Evolutionary conservation across 2,329 filamentous ascomycete species (phyloP), one percentile per base, ranked within the genome.

Genomic region (Sarocladium kiliense): DNA sequence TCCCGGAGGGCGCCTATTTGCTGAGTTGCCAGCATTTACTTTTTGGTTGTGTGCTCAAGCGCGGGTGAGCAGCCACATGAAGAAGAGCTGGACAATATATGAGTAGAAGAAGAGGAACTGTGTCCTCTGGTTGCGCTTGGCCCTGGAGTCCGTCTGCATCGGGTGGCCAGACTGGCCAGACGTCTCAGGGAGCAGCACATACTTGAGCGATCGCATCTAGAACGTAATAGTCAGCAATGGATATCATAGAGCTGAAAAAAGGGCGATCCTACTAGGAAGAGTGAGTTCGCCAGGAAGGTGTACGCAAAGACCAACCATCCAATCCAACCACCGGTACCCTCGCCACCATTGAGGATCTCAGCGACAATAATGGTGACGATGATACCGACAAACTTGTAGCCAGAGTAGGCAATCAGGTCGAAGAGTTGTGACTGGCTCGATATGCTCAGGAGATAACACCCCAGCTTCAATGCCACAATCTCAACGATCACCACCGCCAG

Each of bases 331-430:
- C 92, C 88, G 2, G 91, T 94, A 21, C 93, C 89, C 64, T 86
- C 84, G 44, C 91, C 88, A 12, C 85, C 84, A 56, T 87, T 95
- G 60, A 89, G 73, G 16, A 91, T 79, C 70, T 95, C 89, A 16
- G 89, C 86, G 18, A 93, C 74, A 12, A 88, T 80, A 59, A 97
- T 84, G 0, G 92, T 97, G 51, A 89, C 81, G 58, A 99, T 99
- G 62, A 97, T 91, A 30, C 93, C 94, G 26, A 99, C 93, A 66
- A 99, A 99, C 72, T 99, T 99, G 76, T 99, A 99, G 19, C 95
- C 95, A 2, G 89, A 93, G 74, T 99, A 99, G 4, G 95, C 95
- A 54, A 99, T 87, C 53, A 99, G 74, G 65, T 99, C 94, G 57
- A 97, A 82, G 54, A 97, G 82, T 69, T 97, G 94, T 16, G 89